phyloP scores from a whole-genome alignment of 176 grass and related monocot species.

The Carex parvula region DNA sequence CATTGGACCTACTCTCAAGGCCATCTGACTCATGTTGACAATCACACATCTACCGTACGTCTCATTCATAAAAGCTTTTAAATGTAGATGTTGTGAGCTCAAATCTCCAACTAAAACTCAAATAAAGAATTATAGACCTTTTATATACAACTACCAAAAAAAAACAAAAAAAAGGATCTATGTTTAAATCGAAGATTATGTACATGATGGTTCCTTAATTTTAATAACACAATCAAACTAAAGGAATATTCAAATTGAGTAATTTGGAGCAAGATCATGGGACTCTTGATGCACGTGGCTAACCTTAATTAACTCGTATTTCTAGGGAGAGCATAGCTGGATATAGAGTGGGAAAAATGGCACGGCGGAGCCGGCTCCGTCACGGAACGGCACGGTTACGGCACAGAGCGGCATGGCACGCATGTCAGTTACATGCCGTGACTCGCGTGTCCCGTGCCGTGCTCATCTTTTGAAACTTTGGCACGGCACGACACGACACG shows the following conservation, averaged over 20 bases:
- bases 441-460: too few relatives aligned
- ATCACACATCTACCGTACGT: background rate
- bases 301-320: constrained; percentile 21
- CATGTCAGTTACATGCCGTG: too few relatives aligned
- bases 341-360: too few relatives aligned
- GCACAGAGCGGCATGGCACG: too few relatives aligned
- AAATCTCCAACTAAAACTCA: background rate
- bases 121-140: background rate
- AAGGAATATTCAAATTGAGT: too few relatives aligned
- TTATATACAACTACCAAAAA: background rate
- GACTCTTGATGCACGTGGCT: constrained; percentile 11
- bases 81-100: background rate
- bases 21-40: background rate
- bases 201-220: background rate
- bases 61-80: background rate
- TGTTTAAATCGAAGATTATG: background rate
- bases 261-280: background rate
- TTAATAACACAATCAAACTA: background rate
- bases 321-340: constrained; percentile 7
- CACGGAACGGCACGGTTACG: too few relatives aligned
- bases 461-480: too few relatives aligned
- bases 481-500: too few relatives aligned
- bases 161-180: background rate
- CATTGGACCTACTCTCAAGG: too few relatives aligned
- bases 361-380: too few relatives aligned